Base-by-base conservation (phyloP, 1,284 basidiomycete genomes). In the Trichosporon ovoides region DNA sequence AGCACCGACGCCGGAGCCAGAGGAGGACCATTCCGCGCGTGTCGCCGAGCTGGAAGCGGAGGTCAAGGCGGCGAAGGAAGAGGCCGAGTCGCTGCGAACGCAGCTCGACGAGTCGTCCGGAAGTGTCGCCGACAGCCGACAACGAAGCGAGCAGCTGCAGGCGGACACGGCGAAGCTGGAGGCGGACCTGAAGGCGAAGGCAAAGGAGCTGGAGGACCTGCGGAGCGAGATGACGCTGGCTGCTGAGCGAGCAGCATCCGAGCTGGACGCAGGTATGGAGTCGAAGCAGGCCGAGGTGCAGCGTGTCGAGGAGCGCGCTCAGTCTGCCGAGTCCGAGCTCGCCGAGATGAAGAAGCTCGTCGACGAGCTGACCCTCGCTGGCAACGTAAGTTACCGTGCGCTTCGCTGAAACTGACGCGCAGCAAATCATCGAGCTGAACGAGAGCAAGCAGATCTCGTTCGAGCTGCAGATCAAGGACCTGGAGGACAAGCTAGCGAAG, bases 371-470 rank as follows among this genome's bases (percentile, higher is more conserved):
- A 73, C 69, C 0, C 68, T 69, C 13, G 73, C 74, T 10, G 74
- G 74, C 2, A 71, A 73, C 59, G 73, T 75, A 58, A 67, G 73
- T 66, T 14, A n/a, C n/a, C n/a, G n/a, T 7, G 9, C 7, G 5
- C 2, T 20, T 20, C 18, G 12, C 16, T 11, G n/a, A n/a, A 14
- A 53, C 60, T 64, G 28, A 63, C 54, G 33, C 57, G 67, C 63
- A 91, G 88, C 89, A 92, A 83, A 92, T 89, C 1, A 92, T 93
- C 64, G 89, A 88, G 35, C 80, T 95, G 34, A 96, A 96, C 70
- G 93, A 98, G 78, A 79, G 80, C 20, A 82, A 84, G 64, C 83
- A 87, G 52, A 91, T 91, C 69, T 89, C 91, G 64, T 80, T 89
- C 60, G 88, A 93, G 70, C 83, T 86, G 56, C 80, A 81, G 34